phyloP scores from a whole-genome alignment of 2,329 filamentous ascomycete species.

The Coniella lustricola region DNA sequence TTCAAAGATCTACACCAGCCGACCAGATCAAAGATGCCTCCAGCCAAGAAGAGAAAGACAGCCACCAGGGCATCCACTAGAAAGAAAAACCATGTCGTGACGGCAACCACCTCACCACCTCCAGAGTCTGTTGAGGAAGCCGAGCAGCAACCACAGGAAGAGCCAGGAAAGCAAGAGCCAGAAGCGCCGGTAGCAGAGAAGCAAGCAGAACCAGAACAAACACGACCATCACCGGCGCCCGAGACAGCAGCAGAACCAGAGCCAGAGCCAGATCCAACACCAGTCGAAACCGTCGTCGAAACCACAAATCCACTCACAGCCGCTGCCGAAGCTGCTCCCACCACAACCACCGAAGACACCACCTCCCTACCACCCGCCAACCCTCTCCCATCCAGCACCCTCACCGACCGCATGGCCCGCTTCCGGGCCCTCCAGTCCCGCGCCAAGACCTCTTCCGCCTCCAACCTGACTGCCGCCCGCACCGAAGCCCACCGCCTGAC shows the following conservation, averaged over 20 bases:
- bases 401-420: constrained; percentile 65
- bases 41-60: constrained; percentile 26
- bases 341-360: too few species aligned
- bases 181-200: constrained; percentile 2
- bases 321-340: constrained; percentile 5
- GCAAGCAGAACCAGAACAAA: not conserved
- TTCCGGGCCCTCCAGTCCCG: constrained; percentile 85
- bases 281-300: constrained; percentile 1
- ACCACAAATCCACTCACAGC: constrained; percentile 5
- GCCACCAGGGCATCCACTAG: constrained; percentile 13
- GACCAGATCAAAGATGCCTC: constrained; percentile 24
- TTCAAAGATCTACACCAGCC: constrained; percentile 3
- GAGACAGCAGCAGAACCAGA: constrained; percentile 5
- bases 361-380: not conserved
- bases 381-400: constrained; percentile 30
- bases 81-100: constrained; percentile 11
- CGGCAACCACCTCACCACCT: constrained; percentile 3
- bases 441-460: constrained; percentile 62
- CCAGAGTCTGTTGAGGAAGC: constrained; percentile 4
- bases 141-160: not conserved
- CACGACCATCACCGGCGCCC: constrained; percentile 8
- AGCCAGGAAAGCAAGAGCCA: not conserved
- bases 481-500: constrained; percentile 74
- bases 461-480: constrained; percentile 77
- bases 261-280: constrained; percentile 1